Evolutionary conservation across 305 asterid species (phyloP).

Genomic region (Solanum hybrid): DNA sequence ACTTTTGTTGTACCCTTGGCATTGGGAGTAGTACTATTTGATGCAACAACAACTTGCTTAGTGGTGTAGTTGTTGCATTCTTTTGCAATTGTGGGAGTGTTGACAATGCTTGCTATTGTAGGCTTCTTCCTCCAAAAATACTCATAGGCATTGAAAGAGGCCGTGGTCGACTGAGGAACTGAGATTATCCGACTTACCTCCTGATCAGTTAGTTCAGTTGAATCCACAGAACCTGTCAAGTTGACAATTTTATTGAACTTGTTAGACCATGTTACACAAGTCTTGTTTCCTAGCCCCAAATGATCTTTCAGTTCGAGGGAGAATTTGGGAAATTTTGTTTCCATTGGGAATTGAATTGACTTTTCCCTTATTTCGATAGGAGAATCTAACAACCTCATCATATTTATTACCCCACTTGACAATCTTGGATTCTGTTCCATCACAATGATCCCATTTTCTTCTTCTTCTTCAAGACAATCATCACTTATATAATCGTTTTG

Average conservation of each 20-base stretch:
- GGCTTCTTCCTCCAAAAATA: slow-evolving; percentile 47
- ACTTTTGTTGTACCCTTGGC: not conserved
- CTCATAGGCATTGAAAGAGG: slow-evolving; percentile 46
- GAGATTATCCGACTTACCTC: not conserved
- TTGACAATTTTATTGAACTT: slow-evolving; percentile 21
- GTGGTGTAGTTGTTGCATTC: not conserved
- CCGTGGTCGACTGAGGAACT: slow-evolving; percentile 18
- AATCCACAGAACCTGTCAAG: not conserved
- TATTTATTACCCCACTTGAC: slow-evolving; percentile 23
- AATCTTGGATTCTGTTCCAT: slow-evolving; percentile 17
- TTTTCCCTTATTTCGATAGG: not conserved
- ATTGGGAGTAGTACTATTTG: not conserved
- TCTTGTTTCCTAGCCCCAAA: slow-evolving; percentile 27
- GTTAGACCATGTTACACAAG: slow-evolving; percentile 30
- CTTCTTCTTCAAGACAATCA: not conserved
- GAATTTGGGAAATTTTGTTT: not conserved
- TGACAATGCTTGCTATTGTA: not conserved
- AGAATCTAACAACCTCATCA: slow-evolving; percentile 26
- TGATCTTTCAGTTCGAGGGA: not conserved
- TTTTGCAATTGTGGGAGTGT: slow-evolving; percentile 11
- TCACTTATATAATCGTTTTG: not conserved
- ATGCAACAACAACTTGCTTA: not conserved
- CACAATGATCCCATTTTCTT: not conserved
- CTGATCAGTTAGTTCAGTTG: not conserved
- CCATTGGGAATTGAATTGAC: not conserved